Base-by-base conservation (phyloP, 768 basidiomycete species). In the Serendipita sp. region DNA sequence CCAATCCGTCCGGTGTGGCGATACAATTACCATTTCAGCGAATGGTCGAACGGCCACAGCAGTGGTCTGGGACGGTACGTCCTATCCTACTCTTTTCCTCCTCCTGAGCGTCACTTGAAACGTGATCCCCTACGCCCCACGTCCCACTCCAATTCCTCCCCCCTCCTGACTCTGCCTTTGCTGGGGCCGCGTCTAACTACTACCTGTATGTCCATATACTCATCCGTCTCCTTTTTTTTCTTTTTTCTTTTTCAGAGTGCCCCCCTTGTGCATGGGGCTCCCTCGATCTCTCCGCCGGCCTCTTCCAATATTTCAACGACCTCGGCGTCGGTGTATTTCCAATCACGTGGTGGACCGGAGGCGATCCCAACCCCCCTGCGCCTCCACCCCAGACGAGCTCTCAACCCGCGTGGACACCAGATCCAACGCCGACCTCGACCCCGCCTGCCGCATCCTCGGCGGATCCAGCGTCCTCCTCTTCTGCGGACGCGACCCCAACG, bases 161-260 rank as follows among this genome's bases (percentile, higher is more conserved):
- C 14, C 38, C 14, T 14, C 14, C 38, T 38, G 38, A 38, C 38
- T 38, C 38, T 38, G 38, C 38, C 38, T 38, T 5, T 7, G 14
- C 38, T 14, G 5, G 38, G 38, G 5, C n/a, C n/a, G n/a, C n/a
- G n/a, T n/a, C n/a, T n/a, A n/a, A n/a, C n/a, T n/a, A n/a, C n/a
- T n/a, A n/a, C n/a, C n/a, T n/a, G n/a, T n/a, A n/a, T n/a, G n/a
- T n/a, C n/a, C n/a, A n/a, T n/a, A n/a, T n/a, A n/a, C n/a, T n/a
- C n/a, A n/a, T n/a, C n/a, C n/a, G n/a, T n/a, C n/a, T n/a, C n/a
- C n/a, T n/a, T n/a, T n/a, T n/a, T n/a, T n/a, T n/a, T n/a, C n/a
- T n/a, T n/a, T n/a, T n/a, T n/a, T n/a, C n/a, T n/a, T n/a, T n/a
- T 38, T 38, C 45, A 48, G 62, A 63, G 34, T 63, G 62, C 62